Conservation (phyloP, 1,284 basidiomycete species). For the Exobasidium rhododendri region DNA sequence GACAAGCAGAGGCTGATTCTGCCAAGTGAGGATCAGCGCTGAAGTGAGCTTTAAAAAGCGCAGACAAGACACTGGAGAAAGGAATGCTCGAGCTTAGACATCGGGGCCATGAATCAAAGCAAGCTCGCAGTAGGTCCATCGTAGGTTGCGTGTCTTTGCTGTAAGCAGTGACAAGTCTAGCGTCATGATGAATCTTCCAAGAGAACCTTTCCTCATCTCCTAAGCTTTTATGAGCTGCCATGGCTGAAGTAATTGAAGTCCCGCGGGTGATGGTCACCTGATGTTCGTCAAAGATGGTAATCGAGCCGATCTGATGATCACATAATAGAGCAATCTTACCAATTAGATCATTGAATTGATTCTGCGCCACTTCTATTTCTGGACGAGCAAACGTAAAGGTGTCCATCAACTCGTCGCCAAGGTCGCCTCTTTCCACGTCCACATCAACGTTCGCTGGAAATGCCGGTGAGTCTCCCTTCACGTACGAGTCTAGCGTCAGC, state of each 20-base stretch:
- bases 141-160: slow-evolving; percentile 62
- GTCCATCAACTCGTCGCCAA: slow-evolving; percentile 36
- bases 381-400: slow-evolving; percentile 58
- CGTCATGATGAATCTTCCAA: slow-evolving; percentile 64
- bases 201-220: slow-evolving; percentile 54
- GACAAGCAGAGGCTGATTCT: slow-evolving; percentile 67
- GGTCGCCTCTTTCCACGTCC: slow-evolving; percentile 56
- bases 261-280: slow-evolving; percentile 59
- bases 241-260: slow-evolving; percentile 21
- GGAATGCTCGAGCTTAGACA: slow-evolving; percentile 61
- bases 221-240: not conserved
- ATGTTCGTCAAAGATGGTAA: slow-evolving; percentile 82
- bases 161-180: slow-evolving; percentile 66
- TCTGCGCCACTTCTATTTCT: slow-evolving; percentile 73
- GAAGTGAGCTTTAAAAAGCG: slow-evolving; percentile 75
- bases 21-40: slow-evolving; percentile 72
- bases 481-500: slow-evolving; percentile 69
- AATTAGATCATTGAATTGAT: slow-evolving; percentile 66
- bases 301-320: slow-evolving; percentile 68
- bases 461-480: slow-evolving; percentile 63
- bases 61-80: slow-evolving; percentile 68
- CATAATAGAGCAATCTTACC: slow-evolving; percentile 66
- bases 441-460: slow-evolving; percentile 56
- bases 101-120: slow-evolving; percentile 82
- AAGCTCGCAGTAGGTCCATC: slow-evolving; percentile 71